Conservation (phyloP, 2,329 filamentous ascomycete species). For the Pseudogymnoascus sp. region DNA sequence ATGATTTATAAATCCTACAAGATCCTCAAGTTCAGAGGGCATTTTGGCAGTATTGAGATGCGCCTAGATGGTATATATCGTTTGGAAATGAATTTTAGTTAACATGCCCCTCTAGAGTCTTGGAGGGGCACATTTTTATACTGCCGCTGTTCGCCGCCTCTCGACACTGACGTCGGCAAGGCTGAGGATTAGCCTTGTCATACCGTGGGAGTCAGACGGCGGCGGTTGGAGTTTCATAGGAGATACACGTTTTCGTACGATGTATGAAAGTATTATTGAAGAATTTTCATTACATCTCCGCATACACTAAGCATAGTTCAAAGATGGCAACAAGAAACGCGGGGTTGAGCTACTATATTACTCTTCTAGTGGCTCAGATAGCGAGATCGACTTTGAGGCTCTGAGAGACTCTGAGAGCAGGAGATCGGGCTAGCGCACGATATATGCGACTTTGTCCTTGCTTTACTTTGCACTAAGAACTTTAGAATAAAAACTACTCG, state of each 20-base stretch:
- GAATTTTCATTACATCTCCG: neutral
- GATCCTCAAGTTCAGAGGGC: conserved; percentile 75
- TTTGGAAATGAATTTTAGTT: neutral
- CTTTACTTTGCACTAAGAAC: neutral
- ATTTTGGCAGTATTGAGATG: conserved; percentile 37
- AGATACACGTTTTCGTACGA: neutral
- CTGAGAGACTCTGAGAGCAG: neutral
- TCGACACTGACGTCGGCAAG: conserved; percentile 1
- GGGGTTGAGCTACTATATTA: neutral
- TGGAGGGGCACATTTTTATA: conserved; percentile 8
- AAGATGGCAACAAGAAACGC: neutral
- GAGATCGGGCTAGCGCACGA: neutral
- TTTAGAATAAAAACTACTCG: neutral
- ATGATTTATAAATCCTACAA: conserved; percentile 89
- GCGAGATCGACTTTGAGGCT: neutral
- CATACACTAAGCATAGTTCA: neutral
- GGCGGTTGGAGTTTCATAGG: neutral
- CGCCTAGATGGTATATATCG: neutral
- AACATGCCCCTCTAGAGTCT: neutral
- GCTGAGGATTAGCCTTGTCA: neutral
- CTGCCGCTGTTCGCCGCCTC: conserved; percentile 1
- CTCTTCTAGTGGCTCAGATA: neutral
- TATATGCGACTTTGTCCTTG: neutral
- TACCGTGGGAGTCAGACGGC: neutral
- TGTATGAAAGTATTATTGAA: neutral